These are phyloP conservation scores for Scutellaria barbata DNA, from an alignment of 257 asterid genomes.

Conservation along the genomic window DNA sequence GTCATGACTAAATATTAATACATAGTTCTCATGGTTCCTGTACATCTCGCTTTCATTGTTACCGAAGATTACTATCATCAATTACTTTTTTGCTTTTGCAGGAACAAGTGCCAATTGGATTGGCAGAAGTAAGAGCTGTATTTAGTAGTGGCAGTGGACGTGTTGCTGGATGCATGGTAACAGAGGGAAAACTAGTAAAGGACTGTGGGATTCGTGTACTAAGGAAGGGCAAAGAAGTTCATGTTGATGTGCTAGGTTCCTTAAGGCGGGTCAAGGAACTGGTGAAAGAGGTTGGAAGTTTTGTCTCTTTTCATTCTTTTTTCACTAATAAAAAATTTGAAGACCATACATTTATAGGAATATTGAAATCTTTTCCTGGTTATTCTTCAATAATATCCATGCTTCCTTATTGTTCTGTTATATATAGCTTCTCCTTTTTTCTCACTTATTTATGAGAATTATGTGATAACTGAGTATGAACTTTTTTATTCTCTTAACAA, in stretches of 20 bases:
- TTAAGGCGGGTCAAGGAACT: constrained; percentile 85
- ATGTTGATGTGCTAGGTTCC: constrained; percentile 79
- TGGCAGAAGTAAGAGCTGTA: constrained; percentile 90
- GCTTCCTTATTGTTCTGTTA: constrained; percentile 1
- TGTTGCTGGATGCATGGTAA: constrained; percentile 98
- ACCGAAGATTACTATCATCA: not conserved
- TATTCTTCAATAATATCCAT: not conserved
- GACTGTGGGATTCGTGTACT: constrained; percentile 84
- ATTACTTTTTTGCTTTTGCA: constrained; percentile 37
- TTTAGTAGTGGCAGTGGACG: constrained; percentile 98
- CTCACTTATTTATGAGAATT: not conserved
- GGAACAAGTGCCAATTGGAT: constrained; percentile 91
- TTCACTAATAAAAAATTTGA: not conserved
- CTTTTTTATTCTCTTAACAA: constrained; percentile 16
- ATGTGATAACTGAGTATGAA: not conserved
- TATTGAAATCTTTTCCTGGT: not conserved
- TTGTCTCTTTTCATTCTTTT: constrained; percentile 19
- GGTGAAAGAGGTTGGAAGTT: constrained; percentile 78
- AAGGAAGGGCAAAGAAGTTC: constrained; percentile 78
- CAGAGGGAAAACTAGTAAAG: constrained; percentile 85
- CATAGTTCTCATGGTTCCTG: constrained; percentile 7
- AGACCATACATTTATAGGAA: not conserved
- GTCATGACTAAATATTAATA: not conserved
- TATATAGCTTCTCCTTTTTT: not conserved
- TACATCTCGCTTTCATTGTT: not conserved